Percentiles rank a stretch among this genome's conserved stretches.
Evolutionary conservation across 805 yeast genomes (phyloP).

Genomic region (baker's yeast (Saccharomyces cerevisiae)): DNA sequence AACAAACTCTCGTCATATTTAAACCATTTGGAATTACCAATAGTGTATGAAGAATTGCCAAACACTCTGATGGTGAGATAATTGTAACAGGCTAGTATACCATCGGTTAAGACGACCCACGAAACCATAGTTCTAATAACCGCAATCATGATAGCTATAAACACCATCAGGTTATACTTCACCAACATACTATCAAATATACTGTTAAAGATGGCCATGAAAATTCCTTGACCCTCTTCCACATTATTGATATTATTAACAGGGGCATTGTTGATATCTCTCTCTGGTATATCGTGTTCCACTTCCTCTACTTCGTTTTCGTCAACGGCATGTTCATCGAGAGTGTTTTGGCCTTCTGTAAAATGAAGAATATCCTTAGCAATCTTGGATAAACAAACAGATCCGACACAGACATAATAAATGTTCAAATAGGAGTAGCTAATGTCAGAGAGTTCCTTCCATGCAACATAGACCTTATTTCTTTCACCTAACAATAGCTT

Average conservation of each 20-base stretch:
- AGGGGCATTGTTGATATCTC: neutral
- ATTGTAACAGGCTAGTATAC: neutral
- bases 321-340: constrained; percentile 15
- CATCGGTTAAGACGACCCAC: neutral
- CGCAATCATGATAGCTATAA: neutral
- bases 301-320: constrained; percentile 10
- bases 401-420: constrained; percentile 16
- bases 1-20: neutral
- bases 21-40: neutral
- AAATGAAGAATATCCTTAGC: neutral
- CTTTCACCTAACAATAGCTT: neutral
- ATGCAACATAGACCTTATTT: neutral
- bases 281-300: constrained; percentile 4
- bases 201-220: neutral
- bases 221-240: constrained; percentile 1
- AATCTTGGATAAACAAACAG: constrained; percentile 9
- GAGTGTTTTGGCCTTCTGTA: constrained; percentile 1
- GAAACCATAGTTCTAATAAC: neutral
- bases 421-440: constrained; percentile 12
- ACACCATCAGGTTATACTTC: neutral
- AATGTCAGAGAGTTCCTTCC: neutral
- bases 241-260: neutral
- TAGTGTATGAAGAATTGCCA: neutral
- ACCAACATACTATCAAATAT: neutral
- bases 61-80: neutral